Evolutionary conservation across 2,329 filamentous ascomycete species (phyloP), one percentile per base, ranked within the genome.

Genomic region (Colletotrichum melonis): DNA sequence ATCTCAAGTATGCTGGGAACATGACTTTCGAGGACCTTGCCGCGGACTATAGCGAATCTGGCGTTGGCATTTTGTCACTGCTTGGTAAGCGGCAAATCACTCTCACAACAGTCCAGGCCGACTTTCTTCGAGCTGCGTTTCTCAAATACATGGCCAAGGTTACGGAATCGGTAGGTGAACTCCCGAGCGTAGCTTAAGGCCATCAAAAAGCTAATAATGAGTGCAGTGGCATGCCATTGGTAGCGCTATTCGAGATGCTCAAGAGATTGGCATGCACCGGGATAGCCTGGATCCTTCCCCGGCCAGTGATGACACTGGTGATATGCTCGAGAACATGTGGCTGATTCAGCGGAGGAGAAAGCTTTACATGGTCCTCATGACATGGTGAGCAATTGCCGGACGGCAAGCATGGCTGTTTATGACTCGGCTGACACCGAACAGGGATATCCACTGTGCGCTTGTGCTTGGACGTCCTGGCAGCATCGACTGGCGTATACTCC

Each of bases 11-110:
- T 76, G 87, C 88, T 1, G 86, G 84, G 3, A 87, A 85, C 60
- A 90, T 91, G 87, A 87, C 87, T 2, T 90, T 91, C 73, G 88
- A 91, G 78, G 89, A 91, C 63, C 80, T 92, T 24, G 89, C 90
- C 2, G 81, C 83, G 19, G 90, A 91, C 69, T 92, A 91, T 77
- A 91, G 89, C 76, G 89, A 92, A 68, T 86, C 88, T 0, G 88
- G 89, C 7, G 82, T 88, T 30, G 83, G 86, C 9, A 85, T 92
- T 56, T 77, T 90, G 54, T 82, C 83, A 19, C 79, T 92, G 26
- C 81, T 92, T 28, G 90, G 89, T 19, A 91, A 91, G 79, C 84
- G 86, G 60, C 83, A 88, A 57, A 86, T 91, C 74, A 88, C 88
- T 5, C 77, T 91, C 14, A 86, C 88, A 8, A 88, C 88, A 0